Evolutionary conservation across 2,329 filamentous ascomycete species (phyloP).

Genomic region (Diaporthe amygdali): DNA sequence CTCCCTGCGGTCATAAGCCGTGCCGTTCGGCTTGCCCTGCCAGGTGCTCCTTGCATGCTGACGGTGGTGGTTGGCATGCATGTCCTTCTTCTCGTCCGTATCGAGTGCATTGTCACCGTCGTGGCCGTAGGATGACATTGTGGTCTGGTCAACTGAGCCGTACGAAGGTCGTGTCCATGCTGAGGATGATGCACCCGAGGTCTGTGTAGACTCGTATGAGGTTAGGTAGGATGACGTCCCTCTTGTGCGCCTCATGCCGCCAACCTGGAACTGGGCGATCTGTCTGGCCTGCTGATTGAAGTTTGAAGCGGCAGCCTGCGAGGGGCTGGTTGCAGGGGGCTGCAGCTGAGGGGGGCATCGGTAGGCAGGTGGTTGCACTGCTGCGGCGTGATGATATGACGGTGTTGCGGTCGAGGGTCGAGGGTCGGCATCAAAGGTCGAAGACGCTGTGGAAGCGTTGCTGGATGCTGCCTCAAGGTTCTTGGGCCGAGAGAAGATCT

Average conservation of each 20-base stretch:
- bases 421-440: background rate
- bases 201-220: constrained; percentile 6
- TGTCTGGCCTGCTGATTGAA: constrained; percentile 20
- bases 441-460: background rate
- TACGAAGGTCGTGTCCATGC: background rate
- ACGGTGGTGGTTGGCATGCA: background rate
- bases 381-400: constrained; percentile 11
- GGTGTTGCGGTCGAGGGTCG: background rate
- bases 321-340: background rate
- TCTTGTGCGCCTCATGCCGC: constrained; percentile 20
- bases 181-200: constrained; percentile 3
- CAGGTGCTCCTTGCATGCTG: background rate
- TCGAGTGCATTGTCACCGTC: background rate
- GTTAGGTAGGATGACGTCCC: constrained; percentile 1
- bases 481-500: constrained; percentile 18
- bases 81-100: constrained; percentile 10
- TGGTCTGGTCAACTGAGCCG: background rate
- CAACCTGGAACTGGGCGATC: constrained; percentile 23
- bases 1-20: constrained; percentile 17
- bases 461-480: background rate
- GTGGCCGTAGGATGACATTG: constrained; percentile 1
- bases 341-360: background rate
- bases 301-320: background rate
- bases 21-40: constrained; percentile 22
- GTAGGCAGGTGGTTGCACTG: constrained; percentile 11